These are phyloP conservation scores for Saprolegnia parasitica DNA, from an alignment of 352 stramenopile genomes.

Conservation along the genomic window DNA sequence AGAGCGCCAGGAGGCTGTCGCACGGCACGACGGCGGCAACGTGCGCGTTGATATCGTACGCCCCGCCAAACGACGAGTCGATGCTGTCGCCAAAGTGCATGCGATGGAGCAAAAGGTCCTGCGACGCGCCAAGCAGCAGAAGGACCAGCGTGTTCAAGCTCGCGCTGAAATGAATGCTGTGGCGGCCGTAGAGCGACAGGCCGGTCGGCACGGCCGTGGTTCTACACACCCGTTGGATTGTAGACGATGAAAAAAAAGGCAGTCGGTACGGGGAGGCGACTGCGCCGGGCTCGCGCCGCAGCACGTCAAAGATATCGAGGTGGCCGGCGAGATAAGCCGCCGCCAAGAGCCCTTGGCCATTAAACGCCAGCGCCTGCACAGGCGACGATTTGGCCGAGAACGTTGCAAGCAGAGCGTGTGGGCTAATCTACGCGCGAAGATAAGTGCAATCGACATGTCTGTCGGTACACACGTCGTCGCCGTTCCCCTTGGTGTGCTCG, in stretches of 20 bases:
- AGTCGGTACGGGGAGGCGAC: background rate
- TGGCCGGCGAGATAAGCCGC: background rate
- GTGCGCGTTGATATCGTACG: background rate
- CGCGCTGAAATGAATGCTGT: background rate
- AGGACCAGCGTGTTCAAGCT: constrained; percentile 14
- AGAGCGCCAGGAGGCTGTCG: background rate
- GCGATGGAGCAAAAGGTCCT: background rate
- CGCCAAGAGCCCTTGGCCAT: background rate
- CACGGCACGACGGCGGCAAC: background rate
- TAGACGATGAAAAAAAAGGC: background rate
- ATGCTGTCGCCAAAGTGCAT: constrained; percentile 1
- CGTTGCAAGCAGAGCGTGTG: constrained; percentile 4
- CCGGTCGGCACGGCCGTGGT: background rate
- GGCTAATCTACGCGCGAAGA: background rate
- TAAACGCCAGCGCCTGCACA: background rate
- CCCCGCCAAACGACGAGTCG: constrained; percentile 9
- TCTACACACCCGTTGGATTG: background rate
- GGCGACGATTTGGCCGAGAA: constrained; percentile 6
- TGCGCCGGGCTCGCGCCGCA: background rate
- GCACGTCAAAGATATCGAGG: constrained; percentile 13
- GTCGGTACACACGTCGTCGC: background rate
- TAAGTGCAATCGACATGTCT: background rate
- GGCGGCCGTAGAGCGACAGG: background rate
- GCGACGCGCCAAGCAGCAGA: background rate
- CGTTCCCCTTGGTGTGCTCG: background rate